phyloP scores from a whole-genome alignment of 306 rosid genomes.

The Glycine soja region DNA sequence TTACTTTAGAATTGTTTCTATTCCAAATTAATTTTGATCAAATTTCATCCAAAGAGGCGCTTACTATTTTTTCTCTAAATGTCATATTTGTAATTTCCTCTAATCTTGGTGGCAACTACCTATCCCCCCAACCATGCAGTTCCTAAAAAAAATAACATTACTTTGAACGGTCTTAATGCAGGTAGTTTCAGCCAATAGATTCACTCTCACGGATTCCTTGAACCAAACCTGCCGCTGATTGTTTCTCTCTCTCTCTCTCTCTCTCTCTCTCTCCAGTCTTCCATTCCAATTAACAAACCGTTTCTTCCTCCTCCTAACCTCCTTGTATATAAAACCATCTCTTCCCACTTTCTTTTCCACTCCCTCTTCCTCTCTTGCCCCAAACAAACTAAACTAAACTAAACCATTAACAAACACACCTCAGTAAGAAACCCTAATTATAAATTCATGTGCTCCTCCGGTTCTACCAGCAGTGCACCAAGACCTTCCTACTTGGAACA shows the following conservation, averaged over 20 bases:
- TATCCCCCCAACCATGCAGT: background rate
- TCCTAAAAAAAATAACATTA: background rate
- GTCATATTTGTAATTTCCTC: background rate
- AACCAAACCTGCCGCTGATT: conserved; percentile 55
- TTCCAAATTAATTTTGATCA: too few relatives aligned
- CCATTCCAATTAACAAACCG: background rate
- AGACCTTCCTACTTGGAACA: conserved; percentile 70
- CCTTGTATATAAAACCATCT: conserved; percentile 45
- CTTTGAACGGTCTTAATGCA: conserved; percentile 48
- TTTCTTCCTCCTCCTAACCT: background rate
- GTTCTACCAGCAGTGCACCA: conserved; percentile 15
- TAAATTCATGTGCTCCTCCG: conserved; percentile 54
- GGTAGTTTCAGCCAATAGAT: conserved; percentile 77
- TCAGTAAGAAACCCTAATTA: background rate
- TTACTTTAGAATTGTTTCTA: too few relatives aligned
- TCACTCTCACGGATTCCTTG: conserved; percentile 58
- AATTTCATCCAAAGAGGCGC: too few relatives aligned
- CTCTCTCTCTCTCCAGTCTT: background rate
- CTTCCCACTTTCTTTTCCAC: background rate
- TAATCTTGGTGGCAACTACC: background rate
- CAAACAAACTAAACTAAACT: background rate
- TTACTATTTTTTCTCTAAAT: background rate
- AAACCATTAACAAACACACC: background rate
- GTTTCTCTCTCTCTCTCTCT: background rate
- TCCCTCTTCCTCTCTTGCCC: conserved; percentile 2